Conservation (phyloP, 176 grass and related monocot genomes). For the Elymus sibiricus region DNA sequence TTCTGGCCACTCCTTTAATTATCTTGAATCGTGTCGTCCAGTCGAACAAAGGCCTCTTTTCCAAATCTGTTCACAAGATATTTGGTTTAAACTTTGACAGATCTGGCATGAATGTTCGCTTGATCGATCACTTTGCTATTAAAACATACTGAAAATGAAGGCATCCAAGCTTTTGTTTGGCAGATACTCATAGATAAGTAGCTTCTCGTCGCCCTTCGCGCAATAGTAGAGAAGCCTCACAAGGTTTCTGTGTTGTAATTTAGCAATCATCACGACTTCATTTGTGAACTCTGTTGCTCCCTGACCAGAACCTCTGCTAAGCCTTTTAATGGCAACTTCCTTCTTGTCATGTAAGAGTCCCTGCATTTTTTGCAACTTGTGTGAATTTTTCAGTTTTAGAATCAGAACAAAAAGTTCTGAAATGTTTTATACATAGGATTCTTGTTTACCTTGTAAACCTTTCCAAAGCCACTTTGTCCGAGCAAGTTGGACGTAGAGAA, state of each 20-base stretch:
- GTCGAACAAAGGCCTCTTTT: slow-evolving; percentile 11
- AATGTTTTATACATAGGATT: background rate
- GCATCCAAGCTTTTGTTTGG: too few relatives aligned
- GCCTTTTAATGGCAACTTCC: slow-evolving; percentile 42
- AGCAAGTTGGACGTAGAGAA: slow-evolving; percentile 22
- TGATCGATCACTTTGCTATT: background rate
- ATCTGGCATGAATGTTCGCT: background rate
- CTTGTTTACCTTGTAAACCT: slow-evolving; percentile 41
- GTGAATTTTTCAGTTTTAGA: background rate
- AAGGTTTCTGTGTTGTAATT: slow-evolving; percentile 18
- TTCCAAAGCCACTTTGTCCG: slow-evolving; percentile 38
- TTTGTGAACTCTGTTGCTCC: slow-evolving; percentile 25
- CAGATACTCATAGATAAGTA: slow-evolving; percentile 28
- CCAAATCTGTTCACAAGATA: background rate
- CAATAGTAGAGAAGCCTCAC: slow-evolving; percentile 27
- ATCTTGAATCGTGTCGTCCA: too few relatives aligned
- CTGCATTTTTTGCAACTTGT: background rate
- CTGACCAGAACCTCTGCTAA: slow-evolving; percentile 27
- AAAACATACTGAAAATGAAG: slow-evolving; percentile 16
- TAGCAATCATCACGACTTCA: slow-evolving; percentile 8
- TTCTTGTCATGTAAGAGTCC: slow-evolving; percentile 10
- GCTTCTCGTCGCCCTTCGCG: slow-evolving; percentile 21
- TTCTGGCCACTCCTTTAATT: too few relatives aligned
- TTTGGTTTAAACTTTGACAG: background rate
- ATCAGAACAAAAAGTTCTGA: background rate